Base-by-base conservation (phyloP, 805 yeast genomes). In the Lipomyces mesembrius region DNA sequence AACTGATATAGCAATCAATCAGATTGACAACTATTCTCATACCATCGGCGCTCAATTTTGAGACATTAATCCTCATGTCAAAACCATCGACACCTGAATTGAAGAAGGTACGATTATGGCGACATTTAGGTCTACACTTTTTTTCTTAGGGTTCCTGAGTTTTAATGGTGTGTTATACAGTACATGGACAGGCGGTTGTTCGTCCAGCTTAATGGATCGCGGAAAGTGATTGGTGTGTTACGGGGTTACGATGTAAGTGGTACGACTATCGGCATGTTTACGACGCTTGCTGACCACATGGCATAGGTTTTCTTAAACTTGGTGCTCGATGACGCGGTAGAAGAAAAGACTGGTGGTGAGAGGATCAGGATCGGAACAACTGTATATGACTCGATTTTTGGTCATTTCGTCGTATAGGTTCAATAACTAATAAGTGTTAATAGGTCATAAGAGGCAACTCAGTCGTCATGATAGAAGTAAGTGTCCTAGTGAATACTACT, bases 131-230 rank as follows among this genome's bases (percentile, higher is more conserved):
- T n/a, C 22, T 17, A n/a, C 20, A 17, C 22, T n/a, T 17, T 43
- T n/a, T 17, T 43, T 17, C 20, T 53, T 20, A 17, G 11, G 11
- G 2, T 4, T 12, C 17, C 7, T 27, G 11, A 27, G 14, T 62
- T 37, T 57, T 57, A 35, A 17, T n/a, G 12, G 14, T 9, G n/a
- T 7, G 35, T n/a, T 20, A 12, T 54, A 14, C 72, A 89, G 88
- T 92, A 91, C 76, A 83, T 91, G 85, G 93, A 90, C 75, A 91
- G 90, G 78, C 85, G 86, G 73, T 82, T 94, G 34, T 81, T 87
- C 14, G 80, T 94, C 20, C 90, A 89, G 71, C 82, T 94, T 67
- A 92, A 91, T 76, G 96, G 97, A 1, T 79, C 89, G 14, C 83
- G 98, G 60, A 85, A 84, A 72, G 85, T 94, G 0, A 84, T 85